Evolutionary conservation across 2,329 filamentous ascomycete species (phyloP).

Genomic region (Talaromyces sp.): DNA sequence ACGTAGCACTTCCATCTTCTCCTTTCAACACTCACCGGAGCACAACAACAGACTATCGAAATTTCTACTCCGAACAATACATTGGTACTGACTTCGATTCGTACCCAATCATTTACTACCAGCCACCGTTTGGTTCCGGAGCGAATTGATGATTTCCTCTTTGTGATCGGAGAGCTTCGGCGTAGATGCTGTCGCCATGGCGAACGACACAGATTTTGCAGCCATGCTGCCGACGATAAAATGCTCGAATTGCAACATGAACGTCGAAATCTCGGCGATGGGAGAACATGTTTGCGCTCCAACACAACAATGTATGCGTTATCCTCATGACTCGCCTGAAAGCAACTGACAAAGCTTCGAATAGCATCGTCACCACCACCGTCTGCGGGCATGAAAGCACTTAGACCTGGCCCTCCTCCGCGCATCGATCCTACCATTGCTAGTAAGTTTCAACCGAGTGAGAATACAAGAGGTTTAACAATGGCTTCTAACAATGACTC

Average conservation of each 20-base stretch:
- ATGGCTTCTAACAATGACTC: not conserved
- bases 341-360: slow-evolving; percentile 22
- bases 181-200: slow-evolving; percentile 27
- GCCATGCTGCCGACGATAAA: slow-evolving; percentile 79
- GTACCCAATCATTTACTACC: not conserved
- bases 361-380: slow-evolving; percentile 28
- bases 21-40: not conserved
- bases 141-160: slow-evolving; percentile 12
- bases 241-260: slow-evolving; percentile 73
- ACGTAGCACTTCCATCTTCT: not conserved
- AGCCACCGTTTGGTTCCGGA: not conserved
- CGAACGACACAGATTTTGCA: slow-evolving; percentile 54
- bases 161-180: slow-evolving; percentile 15
- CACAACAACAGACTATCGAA: slow-evolving; percentile 12
- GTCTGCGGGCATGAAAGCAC: slow-evolving; percentile 33
- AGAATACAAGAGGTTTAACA: not conserved
- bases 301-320: slow-evolving; percentile 28
- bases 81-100: not conserved
- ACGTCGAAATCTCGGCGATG: slow-evolving; percentile 82
- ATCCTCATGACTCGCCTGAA: slow-evolving; percentile 8
- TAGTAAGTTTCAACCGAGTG: slow-evolving; percentile 46
- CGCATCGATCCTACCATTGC: slow-evolving; percentile 57
- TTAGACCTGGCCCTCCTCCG: slow-evolving; percentile 49
- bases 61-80: slow-evolving; percentile 9
- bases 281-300: slow-evolving; percentile 71